Evolutionary conservation across 345 rosid genomes (phyloP).

Genomic region (Erysimum cheiranthoides): DNA sequence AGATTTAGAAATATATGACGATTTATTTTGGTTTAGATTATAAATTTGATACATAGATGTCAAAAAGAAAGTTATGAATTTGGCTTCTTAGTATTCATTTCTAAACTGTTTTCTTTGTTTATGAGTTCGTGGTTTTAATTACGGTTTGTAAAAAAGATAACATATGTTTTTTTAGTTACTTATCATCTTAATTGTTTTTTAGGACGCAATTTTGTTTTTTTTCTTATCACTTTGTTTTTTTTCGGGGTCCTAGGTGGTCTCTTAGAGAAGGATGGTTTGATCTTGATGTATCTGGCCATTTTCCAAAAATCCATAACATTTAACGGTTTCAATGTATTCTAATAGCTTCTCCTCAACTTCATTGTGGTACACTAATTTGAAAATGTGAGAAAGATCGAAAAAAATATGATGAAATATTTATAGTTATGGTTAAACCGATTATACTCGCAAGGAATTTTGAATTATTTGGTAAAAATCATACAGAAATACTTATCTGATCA

Average conservation of each 20-base stretch:
- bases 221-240: not conserved
- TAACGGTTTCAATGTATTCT: not conserved
- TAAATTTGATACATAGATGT: no score
- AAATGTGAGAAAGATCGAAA: not conserved
- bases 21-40: not conserved
- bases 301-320: not conserved
- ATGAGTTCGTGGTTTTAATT: not conserved
- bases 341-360: not conserved
- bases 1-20: not conserved
- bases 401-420: not conserved
- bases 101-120: not conserved
- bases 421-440: not conserved
- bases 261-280: not conserved
- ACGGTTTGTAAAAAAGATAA: not conserved
- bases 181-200: not conserved
- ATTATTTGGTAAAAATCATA: not conserved
- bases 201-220: not conserved
- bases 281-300: not conserved
- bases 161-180: not conserved
- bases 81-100: not conserved
- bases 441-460: not conserved
- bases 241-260: constrained; percentile 11
- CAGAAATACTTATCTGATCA: not conserved
- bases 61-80: no score
- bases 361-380: not conserved